A percentile compares a stretch with the other conserved stretches of the same genome.
phyloP scores from a whole-genome alignment of 441 rosid species.

The Erodium chrysanthum region DNA sequence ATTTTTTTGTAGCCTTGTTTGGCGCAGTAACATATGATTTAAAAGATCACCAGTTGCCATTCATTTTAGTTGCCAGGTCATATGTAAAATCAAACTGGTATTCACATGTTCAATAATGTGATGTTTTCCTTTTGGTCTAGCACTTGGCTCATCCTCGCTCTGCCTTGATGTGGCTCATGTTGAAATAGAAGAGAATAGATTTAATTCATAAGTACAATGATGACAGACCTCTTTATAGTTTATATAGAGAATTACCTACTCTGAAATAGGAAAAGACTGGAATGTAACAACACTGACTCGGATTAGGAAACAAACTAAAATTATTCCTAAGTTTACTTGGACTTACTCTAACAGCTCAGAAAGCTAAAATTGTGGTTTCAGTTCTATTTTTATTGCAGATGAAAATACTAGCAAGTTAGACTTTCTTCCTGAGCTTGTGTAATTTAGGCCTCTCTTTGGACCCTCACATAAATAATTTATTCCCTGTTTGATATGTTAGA shows the following conservation, averaged over 20 bases:
- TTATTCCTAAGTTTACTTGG: too few species aligned
- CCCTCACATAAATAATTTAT: not conserved
- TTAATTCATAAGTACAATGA: too few species aligned
- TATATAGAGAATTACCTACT: too few species aligned
- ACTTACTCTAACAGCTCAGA: too few species aligned
- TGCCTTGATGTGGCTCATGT: not conserved
- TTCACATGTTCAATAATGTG: not conserved
- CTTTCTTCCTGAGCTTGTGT: not conserved
- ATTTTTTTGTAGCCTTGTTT: not conserved
- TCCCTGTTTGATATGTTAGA: not conserved
- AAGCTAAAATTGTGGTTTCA: not conserved
- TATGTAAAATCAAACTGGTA: not conserved
- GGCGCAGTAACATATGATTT: not conserved
- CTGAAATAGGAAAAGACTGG: too few species aligned
- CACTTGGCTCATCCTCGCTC: not conserved
- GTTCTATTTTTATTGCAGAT: not conserved
- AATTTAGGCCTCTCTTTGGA: not conserved
- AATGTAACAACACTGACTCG: too few species aligned
- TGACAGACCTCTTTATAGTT: too few species aligned
- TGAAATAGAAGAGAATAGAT: too few species aligned
- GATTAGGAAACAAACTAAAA: too few species aligned
- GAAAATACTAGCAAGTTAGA: not conserved
- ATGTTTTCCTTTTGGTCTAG: not conserved
- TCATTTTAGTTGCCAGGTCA: not conserved
- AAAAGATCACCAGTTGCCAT: not conserved